Percentiles rank a stretch among this genome's conserved stretches.
Evolutionary conservation across 2,329 filamentous ascomycete species (phyloP).

Genomic region (Fonsecaea pedrosoi): DNA sequence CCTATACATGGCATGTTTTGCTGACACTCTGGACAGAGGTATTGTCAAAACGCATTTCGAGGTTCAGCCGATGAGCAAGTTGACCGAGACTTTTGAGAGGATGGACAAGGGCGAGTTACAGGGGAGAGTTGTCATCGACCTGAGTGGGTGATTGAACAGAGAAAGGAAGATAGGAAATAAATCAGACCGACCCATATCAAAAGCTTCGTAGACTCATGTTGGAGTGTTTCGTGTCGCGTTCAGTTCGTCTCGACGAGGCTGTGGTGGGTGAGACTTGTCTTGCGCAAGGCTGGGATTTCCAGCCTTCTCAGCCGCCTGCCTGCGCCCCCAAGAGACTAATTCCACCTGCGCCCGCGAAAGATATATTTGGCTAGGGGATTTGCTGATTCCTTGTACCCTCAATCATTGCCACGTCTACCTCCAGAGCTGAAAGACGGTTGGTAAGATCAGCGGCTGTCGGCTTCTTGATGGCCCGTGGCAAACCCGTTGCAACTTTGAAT

Average conservation of each 20-base stretch:
- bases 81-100: constrained; percentile 55
- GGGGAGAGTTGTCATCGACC: constrained; percentile 57
- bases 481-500: not conserved
- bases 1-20: not conserved
- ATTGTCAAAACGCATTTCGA: constrained; percentile 55
- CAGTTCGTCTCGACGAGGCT: not conserved
- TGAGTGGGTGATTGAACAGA: constrained; percentile 38
- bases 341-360: not conserved
- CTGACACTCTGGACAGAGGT: constrained; percentile 44
- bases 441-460: not conserved
- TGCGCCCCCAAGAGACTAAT: not conserved
- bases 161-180: not conserved
- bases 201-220: not conserved
- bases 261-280: constrained; percentile 3
- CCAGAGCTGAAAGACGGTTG: not conserved
- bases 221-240: not conserved
- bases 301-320: not conserved
- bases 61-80: constrained; percentile 56
- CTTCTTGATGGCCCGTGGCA: not conserved
- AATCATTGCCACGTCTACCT: not conserved
- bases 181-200: not conserved
- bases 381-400: not conserved
- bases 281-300: constrained; percentile 5
- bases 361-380: not conserved
- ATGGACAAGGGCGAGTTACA: constrained; percentile 54